Evolutionary conservation across 1,139 yeast genomes (phyloP).

Genomic region (Geotrichum carabidarum): DNA sequence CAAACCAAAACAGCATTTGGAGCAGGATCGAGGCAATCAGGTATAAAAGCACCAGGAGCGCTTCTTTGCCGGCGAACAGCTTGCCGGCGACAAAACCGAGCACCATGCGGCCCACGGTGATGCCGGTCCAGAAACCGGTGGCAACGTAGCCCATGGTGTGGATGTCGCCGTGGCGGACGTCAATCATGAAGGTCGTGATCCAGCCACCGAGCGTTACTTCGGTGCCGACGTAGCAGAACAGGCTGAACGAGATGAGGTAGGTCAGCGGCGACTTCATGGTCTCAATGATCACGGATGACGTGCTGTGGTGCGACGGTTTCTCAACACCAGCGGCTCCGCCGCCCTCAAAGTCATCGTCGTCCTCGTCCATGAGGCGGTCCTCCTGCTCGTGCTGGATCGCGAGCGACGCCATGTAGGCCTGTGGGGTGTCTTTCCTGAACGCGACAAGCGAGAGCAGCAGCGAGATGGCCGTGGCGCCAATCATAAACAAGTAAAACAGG

Average conservation of each 20-base stretch:
- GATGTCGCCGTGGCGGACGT: constrained; percentile 48
- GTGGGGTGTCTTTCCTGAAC: constrained; percentile 25
- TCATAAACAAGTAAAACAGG: constrained; percentile 47
- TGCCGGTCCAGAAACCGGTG: constrained; percentile 69
- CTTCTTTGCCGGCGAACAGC: constrained; percentile 27
- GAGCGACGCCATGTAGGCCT: constrained; percentile 17
- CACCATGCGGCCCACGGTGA: constrained; percentile 55
- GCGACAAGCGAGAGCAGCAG: constrained; percentile 21
- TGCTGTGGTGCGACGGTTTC: background rate
- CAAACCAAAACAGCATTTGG: constrained; percentile 31
- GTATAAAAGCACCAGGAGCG: constrained; percentile 24
- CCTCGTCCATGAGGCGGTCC: background rate
- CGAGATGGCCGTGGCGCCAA: constrained; percentile 40
- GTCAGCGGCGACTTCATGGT: constrained; percentile 31
- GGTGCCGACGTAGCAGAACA: constrained; percentile 61
- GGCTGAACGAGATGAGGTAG: constrained; percentile 53
- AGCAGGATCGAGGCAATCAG: constrained; percentile 25
- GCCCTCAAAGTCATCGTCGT: background rate
- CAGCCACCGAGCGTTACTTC: constrained; percentile 70
- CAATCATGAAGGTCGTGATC: constrained; percentile 60
- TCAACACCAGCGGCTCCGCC: background rate
- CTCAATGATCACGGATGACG: background rate
- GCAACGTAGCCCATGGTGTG: constrained; percentile 56
- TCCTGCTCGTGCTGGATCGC: background rate
- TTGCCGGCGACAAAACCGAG: constrained; percentile 37